phyloP scores from a whole-genome alignment of 768 basidiomycete genomes.

The Suillus brevipes region DNA sequence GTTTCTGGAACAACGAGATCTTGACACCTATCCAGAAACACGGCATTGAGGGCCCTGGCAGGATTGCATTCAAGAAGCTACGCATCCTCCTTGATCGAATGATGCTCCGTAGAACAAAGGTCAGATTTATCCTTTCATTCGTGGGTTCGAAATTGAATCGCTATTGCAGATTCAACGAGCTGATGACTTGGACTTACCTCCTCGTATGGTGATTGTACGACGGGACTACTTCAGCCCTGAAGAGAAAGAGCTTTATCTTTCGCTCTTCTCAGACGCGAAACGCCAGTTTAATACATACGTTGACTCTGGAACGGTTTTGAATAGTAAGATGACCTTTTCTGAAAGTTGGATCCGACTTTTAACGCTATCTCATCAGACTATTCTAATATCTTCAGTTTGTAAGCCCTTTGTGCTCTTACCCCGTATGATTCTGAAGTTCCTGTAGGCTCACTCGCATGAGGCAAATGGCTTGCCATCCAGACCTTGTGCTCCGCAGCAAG shows the following conservation, averaged over 20 bases:
- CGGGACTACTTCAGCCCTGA: conserved; percentile 94
- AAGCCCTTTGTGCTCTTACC: conserved; percentile 24
- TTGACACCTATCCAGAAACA: conserved; percentile 93
- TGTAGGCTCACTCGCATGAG: conserved; percentile 89
- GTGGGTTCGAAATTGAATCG: neutral
- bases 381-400: conserved; percentile 86
- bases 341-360: conserved; percentile 1
- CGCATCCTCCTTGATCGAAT: conserved; percentile 86
- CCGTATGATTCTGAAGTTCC: conserved; percentile 17
- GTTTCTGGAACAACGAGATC: conserved; percentile 97
- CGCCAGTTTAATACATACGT: conserved; percentile 91
- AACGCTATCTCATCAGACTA: conserved; percentile 53
- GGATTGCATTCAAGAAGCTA: conserved; percentile 87
- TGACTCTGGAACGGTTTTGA: conserved; percentile 85
- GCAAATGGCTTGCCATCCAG: conserved; percentile 94
- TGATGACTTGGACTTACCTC: conserved; percentile 94
- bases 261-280: conserved; percentile 90
- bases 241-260: conserved; percentile 93
- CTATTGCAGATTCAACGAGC: conserved; percentile 78
- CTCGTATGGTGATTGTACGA: conserved; percentile 84
- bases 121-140: conserved; percentile 22
- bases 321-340: conserved; percentile 59
- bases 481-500: conserved; percentile 88
- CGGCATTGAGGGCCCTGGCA: conserved; percentile 80
- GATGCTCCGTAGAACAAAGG: conserved; percentile 94